Base-by-base conservation (phyloP, 805 yeast species). In the Zygosaccharomyces kombuchaensis region DNA sequence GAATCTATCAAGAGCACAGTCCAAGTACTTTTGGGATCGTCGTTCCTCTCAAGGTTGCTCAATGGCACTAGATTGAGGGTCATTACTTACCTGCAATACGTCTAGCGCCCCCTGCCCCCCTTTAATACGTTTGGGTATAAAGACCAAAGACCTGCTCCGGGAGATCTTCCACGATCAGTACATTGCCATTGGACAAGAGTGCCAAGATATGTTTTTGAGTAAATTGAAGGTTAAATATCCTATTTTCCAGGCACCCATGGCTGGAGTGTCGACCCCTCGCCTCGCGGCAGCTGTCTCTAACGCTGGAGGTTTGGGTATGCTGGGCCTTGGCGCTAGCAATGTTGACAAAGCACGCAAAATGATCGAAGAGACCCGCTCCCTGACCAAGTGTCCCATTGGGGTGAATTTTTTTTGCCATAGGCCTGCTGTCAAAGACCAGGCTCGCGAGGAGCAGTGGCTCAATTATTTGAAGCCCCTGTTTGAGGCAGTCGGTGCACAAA, bases 191-290 rank as follows among this genome's bases (percentile, higher is more conserved):
- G n/a, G n/a, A 5, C 21, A 19, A 19, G 21, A 19, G 21, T 19
- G 5, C 12, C 26, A 10, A 4, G 16, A 8, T 9, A 38, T 27
- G 37, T 55, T 59, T 40, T 36, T 56, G 6, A 34, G 34, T 6
- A 44, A 46, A 4, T 52, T 72, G 17, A 70, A 67, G 3, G 46
- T 71, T n/a, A 63, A 54, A 36, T 57, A 57, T 44, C 81, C 79
- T 3, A 62, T 79, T 3, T 61, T 79, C 29, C 82, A 77, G 54
- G 71, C 83, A 0, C 83, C 84, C 16, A 78, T 79, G 83, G 82
- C 83, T 1, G 82, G 82, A 0, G 69, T 76, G 2, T 65, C 75
- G 10, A 75, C 77, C 1, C 62, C 70, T 1, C 57, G 61, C 25
- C 53, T 78, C 46, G 80, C 80, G 0, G 67, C 73, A 1, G 66